These are phyloP conservation scores for Elongisporangium prolatum DNA, from an alignment of 352 stramenopile genomes.

Conservation along the genomic window DNA sequence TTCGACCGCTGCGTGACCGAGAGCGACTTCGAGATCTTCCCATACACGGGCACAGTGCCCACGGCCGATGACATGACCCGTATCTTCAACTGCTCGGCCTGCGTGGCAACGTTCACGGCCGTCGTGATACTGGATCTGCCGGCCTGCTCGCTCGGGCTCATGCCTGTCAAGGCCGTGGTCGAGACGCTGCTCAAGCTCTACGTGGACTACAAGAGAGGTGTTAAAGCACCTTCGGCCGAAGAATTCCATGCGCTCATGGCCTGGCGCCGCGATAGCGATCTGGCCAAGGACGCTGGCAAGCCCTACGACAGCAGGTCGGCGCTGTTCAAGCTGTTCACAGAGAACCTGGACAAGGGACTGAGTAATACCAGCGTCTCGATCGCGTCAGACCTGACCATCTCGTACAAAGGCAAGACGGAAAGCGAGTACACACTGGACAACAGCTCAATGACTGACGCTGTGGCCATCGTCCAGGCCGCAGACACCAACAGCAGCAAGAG, in stretches of 20 bases:
- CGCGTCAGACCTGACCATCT: slow-evolving; percentile 32
- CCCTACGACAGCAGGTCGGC: slow-evolving; percentile 42
- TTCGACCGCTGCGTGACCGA: slow-evolving; percentile 42
- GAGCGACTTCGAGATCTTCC: slow-evolving; percentile 40
- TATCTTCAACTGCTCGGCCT: slow-evolving; percentile 30
- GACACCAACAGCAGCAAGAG: slow-evolving; percentile 9
- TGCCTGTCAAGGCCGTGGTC: slow-evolving; percentile 24
- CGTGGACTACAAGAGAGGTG: slow-evolving; percentile 21
- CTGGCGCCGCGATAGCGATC: slow-evolving; percentile 48
- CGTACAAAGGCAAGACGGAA: slow-evolving; percentile 22
- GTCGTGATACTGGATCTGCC: slow-evolving; percentile 26
- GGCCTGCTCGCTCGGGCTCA: slow-evolving; percentile 29
- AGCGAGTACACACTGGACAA: slow-evolving; percentile 6
- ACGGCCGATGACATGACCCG: slow-evolving; percentile 25
- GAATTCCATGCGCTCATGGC: slow-evolving; percentile 48
- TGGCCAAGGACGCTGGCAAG: slow-evolving; percentile 28
- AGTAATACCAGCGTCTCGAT: slow-evolving; percentile 30
- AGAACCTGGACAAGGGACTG: slow-evolving; percentile 27
- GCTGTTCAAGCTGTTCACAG: slow-evolving; percentile 36
- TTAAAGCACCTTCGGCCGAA: slow-evolving; percentile 18
- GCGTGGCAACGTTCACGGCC: slow-evolving; percentile 31
- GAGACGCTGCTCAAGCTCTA: slow-evolving; percentile 42
- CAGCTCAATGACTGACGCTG: slow-evolving; percentile 4
- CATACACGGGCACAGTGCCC: slow-evolving; percentile 28
- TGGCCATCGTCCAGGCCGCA: slow-evolving; percentile 17